phyloP scores from a whole-genome alignment of 805 yeast species.

The Lachancea dasiensis region DNA sequence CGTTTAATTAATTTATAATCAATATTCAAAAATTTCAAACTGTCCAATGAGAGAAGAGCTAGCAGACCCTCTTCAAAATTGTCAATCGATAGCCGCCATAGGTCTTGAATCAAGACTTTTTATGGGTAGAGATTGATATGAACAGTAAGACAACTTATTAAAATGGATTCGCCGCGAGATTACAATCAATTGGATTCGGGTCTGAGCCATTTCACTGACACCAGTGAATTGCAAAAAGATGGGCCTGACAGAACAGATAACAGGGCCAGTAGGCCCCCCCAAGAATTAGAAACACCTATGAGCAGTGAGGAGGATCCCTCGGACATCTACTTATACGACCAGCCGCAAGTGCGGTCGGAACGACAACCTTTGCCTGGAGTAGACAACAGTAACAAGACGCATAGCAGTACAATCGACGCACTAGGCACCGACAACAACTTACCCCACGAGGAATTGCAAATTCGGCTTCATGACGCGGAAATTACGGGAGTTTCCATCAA shows the following conservation, averaged over 20 bases:
- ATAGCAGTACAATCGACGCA: background rate
- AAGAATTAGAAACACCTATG: background rate
- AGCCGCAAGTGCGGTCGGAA: slow-evolving; percentile 11
- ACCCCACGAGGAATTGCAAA: background rate
- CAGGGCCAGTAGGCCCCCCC: background rate
- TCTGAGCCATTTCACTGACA: slow-evolving; percentile 1
- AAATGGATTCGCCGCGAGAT: background rate
- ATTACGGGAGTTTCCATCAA: slow-evolving; percentile 3
- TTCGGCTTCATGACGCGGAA: slow-evolving; percentile 1
- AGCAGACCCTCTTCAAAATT: background rate
- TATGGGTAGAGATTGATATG: background rate
- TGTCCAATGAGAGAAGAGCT: slow-evolving; percentile 11
- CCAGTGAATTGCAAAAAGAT: background rate
- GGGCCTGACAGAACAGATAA: background rate
- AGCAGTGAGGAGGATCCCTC: slow-evolving; percentile 11
- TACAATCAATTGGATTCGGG: slow-evolving; percentile 1
- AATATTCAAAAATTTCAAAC: slow-evolving; percentile 1
- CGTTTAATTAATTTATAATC: too few relatives aligned
- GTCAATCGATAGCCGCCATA: background rate
- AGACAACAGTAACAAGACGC: background rate
- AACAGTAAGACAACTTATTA: background rate
- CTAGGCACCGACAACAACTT: background rate
- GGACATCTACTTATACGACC: slow-evolving; percentile 19
- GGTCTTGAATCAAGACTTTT: too few relatives aligned
- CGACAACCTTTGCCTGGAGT: background rate